phyloP scores from a whole-genome alignment of 768 basidiomycete genomes.

The Leccinum uliginosum region DNA sequence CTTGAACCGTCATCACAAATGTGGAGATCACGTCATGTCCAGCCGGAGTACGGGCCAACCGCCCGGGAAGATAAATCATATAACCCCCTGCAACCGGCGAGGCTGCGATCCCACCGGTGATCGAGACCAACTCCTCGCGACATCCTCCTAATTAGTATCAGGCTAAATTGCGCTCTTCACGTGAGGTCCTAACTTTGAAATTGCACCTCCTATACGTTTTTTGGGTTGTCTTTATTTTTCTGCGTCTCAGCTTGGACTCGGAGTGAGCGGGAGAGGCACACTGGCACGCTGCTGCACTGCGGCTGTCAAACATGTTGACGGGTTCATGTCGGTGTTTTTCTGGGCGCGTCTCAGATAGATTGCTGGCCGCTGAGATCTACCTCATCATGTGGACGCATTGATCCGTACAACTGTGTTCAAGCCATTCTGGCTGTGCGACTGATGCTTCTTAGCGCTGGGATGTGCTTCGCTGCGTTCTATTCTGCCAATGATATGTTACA shows the following conservation, averaged over 20 bases:
- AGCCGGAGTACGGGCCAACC: background rate
- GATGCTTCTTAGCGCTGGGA: background rate
- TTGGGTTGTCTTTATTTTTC: background rate
- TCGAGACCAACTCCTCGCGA: background rate
- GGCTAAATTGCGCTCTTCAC: background rate
- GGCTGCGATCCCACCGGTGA: background rate
- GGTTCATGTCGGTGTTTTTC: background rate
- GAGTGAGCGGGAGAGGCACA: no score
- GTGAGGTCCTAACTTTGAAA: background rate
- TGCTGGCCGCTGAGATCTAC: background rate
- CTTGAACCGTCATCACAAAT: no score
- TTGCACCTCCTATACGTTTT: background rate
- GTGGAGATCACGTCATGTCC: background rate
- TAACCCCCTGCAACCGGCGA: background rate
- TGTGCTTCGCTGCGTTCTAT: background rate
- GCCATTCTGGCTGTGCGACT: background rate
- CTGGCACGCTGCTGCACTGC: background rate
- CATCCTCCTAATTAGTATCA: background rate
- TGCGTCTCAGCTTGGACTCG: background rate
- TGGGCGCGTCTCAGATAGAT: slow-evolving; percentile 2
- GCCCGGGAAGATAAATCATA: background rate
- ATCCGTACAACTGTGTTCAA: background rate
- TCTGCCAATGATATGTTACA: background rate
- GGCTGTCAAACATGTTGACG: background rate
- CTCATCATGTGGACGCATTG: background rate